Evolutionary conservation across 345 rosid genomes (phyloP), one percentile per base, ranked within the genome.

Genomic region (Eucalyptus polybractea): DNA sequence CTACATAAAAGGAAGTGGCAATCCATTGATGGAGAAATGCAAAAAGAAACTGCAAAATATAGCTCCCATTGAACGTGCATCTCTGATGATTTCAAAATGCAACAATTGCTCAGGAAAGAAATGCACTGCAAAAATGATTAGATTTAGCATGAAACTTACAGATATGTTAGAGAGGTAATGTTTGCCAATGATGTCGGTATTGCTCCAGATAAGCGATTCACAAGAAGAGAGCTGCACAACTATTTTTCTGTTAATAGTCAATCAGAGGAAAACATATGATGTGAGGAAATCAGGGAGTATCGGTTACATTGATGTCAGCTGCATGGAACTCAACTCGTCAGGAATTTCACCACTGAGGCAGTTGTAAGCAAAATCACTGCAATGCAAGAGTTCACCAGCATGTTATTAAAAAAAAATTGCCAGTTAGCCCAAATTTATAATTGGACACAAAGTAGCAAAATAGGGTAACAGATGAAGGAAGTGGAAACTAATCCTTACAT

Each of bases 131-230:
- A 16, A 25, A 54, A 88, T 8, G 9, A 21, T 29, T 5, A 50
- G 80, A 49, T 44, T 29, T 27, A 67, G 87, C 47, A 85, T 37
- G 83, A 87, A 60, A 29, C 92, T 90, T 92, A 93, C 96, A 94
- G 87, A 69, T 47, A 88, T 40, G 65, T 87, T 27, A 93, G 94
- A 44, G 93, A 90, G 88, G 87, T 88, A 62, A 93, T 92, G 49
- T 91, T 90, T 49, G 91, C 94, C 88, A 94, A 90, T 62, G 87
- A 89, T 62, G 65, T 88, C 45, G 96, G 95, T 86, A 94, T 90
- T 44, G 88, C 58, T 53, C 96, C 95, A 40, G 95, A 90, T 89
- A 94, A 90, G 87, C 83, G 92, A 89, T 94, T 94, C 76, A 89
- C 92, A 83, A 91, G 81, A 87, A 94, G 19, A n/a, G 90, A 62